These are phyloP conservation scores for Pichia exigua DNA, from an alignment of 805 yeast species.

Conservation along the genomic window DNA sequence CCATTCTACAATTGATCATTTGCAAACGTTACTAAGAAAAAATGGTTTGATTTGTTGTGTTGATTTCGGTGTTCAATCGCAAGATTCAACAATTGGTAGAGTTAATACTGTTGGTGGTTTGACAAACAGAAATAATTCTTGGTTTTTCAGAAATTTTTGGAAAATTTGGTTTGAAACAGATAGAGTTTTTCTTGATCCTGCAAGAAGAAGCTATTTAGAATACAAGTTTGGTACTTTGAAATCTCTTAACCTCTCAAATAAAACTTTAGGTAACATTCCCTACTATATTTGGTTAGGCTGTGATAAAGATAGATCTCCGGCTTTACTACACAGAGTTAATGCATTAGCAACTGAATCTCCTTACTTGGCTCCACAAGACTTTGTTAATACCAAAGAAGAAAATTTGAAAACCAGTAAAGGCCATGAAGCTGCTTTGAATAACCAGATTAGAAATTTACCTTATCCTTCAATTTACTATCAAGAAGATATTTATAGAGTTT, in stretches of 20 bases:
- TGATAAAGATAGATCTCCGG: conserved; percentile 47
- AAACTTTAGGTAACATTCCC: conserved; percentile 62
- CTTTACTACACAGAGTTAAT: conserved; percentile 46
- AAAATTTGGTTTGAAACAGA: conserved; percentile 84
- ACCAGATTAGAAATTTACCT: conserved; percentile 58
- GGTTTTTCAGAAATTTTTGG: conserved; percentile 79
- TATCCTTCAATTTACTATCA: conserved; percentile 79
- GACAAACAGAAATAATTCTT: conserved; percentile 61
- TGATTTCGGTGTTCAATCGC: conserved; percentile 73
- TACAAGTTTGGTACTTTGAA: conserved; percentile 77
- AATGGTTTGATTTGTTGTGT: conserved; percentile 63
- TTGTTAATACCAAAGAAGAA: conserved; percentile 16
- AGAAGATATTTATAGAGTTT: conserved; percentile 69
- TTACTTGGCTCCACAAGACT: conserved; percentile 54
- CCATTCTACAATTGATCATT: conserved; percentile 70
- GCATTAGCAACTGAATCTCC: conserved; percentile 79
- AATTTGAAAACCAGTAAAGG: conserved; percentile 50
- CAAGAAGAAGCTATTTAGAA: conserved; percentile 77
- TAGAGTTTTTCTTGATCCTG: conserved; percentile 67
- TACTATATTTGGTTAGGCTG: conserved; percentile 81
- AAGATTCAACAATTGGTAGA: conserved; percentile 57
- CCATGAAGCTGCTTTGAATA: conserved; percentile 64
- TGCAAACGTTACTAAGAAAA: conserved; percentile 42
- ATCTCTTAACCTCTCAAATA: conserved; percentile 61
- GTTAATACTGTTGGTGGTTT: conserved; percentile 71